Conservation (phyloP, 108 stramenopile species). For the Ochromonas danica region DNA sequence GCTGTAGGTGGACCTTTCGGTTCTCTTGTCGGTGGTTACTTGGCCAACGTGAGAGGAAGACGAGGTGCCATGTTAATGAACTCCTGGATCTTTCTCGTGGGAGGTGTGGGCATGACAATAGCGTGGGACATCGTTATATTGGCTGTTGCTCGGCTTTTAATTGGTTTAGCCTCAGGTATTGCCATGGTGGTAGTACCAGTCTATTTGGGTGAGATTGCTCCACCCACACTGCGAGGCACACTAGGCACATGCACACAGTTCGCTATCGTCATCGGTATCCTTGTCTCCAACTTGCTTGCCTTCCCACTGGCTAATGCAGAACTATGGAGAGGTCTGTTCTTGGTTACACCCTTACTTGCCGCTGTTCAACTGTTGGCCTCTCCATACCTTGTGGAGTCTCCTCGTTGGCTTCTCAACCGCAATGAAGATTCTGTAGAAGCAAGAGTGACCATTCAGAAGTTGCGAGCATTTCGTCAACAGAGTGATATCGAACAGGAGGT, state of each 20-base stretch:
- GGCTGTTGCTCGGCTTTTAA: slow-evolving; percentile 73
- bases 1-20: slow-evolving; percentile 78
- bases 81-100: slow-evolving; percentile 72
- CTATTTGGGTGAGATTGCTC: slow-evolving; percentile 89
- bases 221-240: slow-evolving; percentile 83
- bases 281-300: slow-evolving; percentile 73
- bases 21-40: slow-evolving; percentile 49
- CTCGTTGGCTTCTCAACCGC: slow-evolving; percentile 73
- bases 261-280: slow-evolving; percentile 84
- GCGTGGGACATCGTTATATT: slow-evolving; percentile 70
- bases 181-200: slow-evolving; percentile 84
- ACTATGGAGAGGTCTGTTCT: slow-evolving; percentile 77
- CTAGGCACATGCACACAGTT: slow-evolving; percentile 96
- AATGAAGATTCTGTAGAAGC: slow-evolving; percentile 42
- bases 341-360: slow-evolving; percentile 67
- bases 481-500: slow-evolving; percentile 89
- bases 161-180: slow-evolving; percentile 85
- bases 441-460: slow-evolving; percentile 74
- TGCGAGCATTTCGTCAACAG: slow-evolving; percentile 83
- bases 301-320: slow-evolving; percentile 59
- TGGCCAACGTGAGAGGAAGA: slow-evolving; percentile 70
- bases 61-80: slow-evolving; percentile 69
- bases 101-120: slow-evolving; percentile 67
- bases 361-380: slow-evolving; percentile 70
- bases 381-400: slow-evolving; percentile 82